Evolutionary conservation across 768 basidiomycete genomes (phyloP).

Genomic region (Floccularia luteovirens): DNA sequence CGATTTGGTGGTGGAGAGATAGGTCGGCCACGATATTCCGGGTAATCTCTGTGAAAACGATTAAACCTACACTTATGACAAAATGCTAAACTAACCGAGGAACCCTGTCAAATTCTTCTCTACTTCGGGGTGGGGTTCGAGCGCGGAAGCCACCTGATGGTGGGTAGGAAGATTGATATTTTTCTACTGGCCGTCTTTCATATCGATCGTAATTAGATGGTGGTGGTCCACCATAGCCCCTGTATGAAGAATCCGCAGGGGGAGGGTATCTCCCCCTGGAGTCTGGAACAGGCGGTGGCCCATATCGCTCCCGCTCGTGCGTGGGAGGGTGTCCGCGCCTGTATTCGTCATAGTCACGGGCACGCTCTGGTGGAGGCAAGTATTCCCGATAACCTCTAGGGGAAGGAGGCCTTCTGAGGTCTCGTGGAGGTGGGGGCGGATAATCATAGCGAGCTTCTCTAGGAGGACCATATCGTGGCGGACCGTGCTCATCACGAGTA

Average conservation of each 20-base stretch:
- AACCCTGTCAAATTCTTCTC: conserved; percentile 59
- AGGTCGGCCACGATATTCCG: conserved; percentile 49
- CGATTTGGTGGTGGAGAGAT: conserved; percentile 44
- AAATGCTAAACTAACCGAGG: conserved; percentile 43
- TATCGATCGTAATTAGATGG: conserved; percentile 55
- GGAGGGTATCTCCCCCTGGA: conserved; percentile 49
- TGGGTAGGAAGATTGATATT: conserved; percentile 32
- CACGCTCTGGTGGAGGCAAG: conserved; percentile 40
- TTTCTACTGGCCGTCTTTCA: conserved; percentile 48
- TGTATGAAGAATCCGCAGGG: conserved; percentile 45
- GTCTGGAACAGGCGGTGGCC: conserved; percentile 39
- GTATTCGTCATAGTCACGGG: conserved; percentile 68
- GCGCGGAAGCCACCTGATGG: conserved; percentile 48
- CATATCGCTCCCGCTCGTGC: conserved; percentile 43
- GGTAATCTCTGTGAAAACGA: conserved; percentile 40
- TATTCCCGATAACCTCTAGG: conserved; percentile 67
- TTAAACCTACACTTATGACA: not conserved
- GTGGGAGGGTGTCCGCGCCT: conserved; percentile 36
- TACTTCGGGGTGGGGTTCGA: conserved; percentile 47
- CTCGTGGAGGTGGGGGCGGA: conserved; percentile 43
- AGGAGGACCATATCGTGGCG: conserved; percentile 31
- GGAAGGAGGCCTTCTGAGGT: conserved; percentile 55
- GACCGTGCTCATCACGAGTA: conserved; percentile 45
- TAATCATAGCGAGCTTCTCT: conserved; percentile 61
- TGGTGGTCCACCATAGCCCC: conserved; percentile 43